phyloP scores from a whole-genome alignment of 257 asterid genomes.

The Cordia subcordata region DNA sequence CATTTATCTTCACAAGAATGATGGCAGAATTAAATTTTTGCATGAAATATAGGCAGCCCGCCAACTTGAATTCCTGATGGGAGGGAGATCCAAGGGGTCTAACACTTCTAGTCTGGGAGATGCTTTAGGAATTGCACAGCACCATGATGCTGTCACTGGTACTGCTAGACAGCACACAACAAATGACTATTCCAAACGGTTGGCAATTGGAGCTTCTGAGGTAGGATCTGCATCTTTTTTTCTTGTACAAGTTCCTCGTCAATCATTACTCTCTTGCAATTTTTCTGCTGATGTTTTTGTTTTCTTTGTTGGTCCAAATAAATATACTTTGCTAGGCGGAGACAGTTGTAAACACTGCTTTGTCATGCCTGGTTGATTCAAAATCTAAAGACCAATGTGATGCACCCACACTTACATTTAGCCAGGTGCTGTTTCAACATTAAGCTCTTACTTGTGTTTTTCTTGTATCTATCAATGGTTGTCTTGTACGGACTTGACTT shows the following conservation, averaged over 20 bases:
- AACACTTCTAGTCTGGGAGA: conserved; percentile 62
- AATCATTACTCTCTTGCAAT: no score
- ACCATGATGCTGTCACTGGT: conserved; percentile 83
- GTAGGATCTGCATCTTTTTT: no score
- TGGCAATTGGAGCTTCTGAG: conserved; percentile 76
- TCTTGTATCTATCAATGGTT: neutral
- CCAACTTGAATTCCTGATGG: conserved; percentile 69
- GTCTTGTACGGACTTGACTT: neutral
- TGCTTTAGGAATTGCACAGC: conserved; percentile 77
- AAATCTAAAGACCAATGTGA: conserved; percentile 34
- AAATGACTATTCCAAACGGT: conserved; percentile 81
- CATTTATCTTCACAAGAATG: conserved; percentile 2
- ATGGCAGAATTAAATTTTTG: neutral
- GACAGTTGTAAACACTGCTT: conserved; percentile 52
- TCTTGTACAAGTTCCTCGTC: neutral
- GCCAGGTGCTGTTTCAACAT: conserved; percentile 47
- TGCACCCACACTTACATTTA: conserved; percentile 34
- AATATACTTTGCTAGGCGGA: conserved; percentile 46
- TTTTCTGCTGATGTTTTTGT: neutral
- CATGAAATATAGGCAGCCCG: conserved; percentile 60
- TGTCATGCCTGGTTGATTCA: conserved; percentile 59
- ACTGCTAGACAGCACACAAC: conserved; percentile 89
- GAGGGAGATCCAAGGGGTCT: conserved; percentile 41
- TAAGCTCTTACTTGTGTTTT: conserved; percentile 6
- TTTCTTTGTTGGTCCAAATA: neutral